Base-by-base conservation (phyloP, 768 basidiomycete species). In the Pleurotus cornucopiae region DNA sequence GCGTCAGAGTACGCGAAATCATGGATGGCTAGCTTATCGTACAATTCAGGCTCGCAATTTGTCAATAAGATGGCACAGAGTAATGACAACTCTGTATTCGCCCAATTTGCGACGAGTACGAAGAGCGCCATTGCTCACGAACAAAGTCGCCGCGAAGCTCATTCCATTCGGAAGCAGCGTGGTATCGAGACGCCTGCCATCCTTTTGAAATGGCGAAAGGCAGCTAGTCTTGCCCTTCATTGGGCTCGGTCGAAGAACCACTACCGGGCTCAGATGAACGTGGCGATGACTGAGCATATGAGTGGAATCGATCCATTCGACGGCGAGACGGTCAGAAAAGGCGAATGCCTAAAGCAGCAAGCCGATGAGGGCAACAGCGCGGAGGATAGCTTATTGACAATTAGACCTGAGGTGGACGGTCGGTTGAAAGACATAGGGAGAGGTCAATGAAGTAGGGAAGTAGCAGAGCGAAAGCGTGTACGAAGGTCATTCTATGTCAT, bases 281-380 rank as follows among this genome's bases (percentile, higher is more conserved):
- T 91, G 21, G 76, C 82, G 9, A 72, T 74, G 37, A 75, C 78
- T 40, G 89, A 93, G 67, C 85, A 93, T 64, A 91, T 94, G 91
- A 84, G 80, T 60, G 65, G 63, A 5, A 84, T 94, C 0, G 92
- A 96, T 66, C 78, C 78, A 45, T 89, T 83, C 65, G 85, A 91
- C 62, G 89, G 89, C 40, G 62, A 71, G 53, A 71, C 69, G 49
- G 69, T 72, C 34, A 69, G 81, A 40, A 70, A 64, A 59, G 78
- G 77, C 46, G 49, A 62, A 41, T 39, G 13, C 14, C 51, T n/a
- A 21, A 25, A 40, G 60, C 61, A 52, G 47, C 11, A 40, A 59
- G 63, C 57, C 46, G 60, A 59, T 43, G 58, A 43, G 54, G n/a
- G 56, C 5, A 53, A 58, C 54, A 61, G 64, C 21, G 56, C 68